phyloP scores from a whole-genome alignment of 129 eudicot genomes.

The Escallonia rubra region DNA sequence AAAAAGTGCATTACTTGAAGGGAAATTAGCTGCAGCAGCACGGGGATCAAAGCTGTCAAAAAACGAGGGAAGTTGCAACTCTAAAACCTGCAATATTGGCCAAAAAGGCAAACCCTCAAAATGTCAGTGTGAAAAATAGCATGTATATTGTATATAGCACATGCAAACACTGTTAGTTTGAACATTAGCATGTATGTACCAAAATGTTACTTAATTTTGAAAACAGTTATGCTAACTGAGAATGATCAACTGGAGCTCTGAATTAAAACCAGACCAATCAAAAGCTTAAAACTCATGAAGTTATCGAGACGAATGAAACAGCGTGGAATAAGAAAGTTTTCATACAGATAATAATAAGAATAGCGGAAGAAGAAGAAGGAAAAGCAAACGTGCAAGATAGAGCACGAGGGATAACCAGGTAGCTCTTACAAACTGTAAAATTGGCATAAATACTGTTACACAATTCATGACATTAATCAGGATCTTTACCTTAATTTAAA shows the following conservation, averaged over 20 bases:
- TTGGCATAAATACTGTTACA: background rate
- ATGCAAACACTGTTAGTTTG: background rate
- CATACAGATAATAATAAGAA: too few species aligned
- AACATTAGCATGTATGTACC: too few species aligned
- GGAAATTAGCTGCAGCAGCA: conserved; percentile 97
- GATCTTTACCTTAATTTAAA: background rate
- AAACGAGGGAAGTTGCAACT: conserved; percentile 91
- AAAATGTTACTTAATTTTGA: background rate
- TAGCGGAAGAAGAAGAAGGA: background rate
- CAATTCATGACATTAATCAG: too few species aligned
- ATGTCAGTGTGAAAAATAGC: background rate
- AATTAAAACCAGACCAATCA: background rate
- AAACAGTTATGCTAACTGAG: background rate
- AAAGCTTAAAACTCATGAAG: too few species aligned
- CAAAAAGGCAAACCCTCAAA: conserved; percentile 4
- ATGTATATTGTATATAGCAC: background rate
- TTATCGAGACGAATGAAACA: background rate
- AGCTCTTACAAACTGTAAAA: background rate
- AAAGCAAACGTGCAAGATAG: background rate
- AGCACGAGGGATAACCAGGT: background rate
- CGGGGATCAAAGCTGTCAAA: conserved; percentile 96
- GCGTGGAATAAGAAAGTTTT: background rate
- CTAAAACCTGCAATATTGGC: conserved; percentile 57
- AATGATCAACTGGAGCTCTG: background rate
- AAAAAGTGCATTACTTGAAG: conserved; percentile 54